Conservation (phyloP, 768 basidiomycete species). For the Cystobasidium tubakii region DNA sequence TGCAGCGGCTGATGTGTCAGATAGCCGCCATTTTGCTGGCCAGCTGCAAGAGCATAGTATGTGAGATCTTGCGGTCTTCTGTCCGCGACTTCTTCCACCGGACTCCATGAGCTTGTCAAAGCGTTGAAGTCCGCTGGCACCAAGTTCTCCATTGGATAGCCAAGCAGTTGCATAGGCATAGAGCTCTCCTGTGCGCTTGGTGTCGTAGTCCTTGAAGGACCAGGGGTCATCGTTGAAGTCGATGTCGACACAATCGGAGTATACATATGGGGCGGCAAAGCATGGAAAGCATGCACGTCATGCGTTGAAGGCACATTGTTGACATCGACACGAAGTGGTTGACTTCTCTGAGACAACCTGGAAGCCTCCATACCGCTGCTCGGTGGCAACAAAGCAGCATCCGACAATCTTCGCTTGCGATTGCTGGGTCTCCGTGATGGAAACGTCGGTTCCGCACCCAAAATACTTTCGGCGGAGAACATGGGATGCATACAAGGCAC, state of each 20-base stretch:
- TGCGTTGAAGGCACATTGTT: neutral
- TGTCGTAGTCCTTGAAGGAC: neutral
- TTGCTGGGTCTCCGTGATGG: neutral
- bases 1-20: constrained; percentile 21
- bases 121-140: constrained; percentile 9
- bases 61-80: constrained; percentile 6
- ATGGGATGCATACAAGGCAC: neutral
- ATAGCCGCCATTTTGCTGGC: constrained; percentile 25
- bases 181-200: neutral
- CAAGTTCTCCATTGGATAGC: neutral
- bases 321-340: neutral
- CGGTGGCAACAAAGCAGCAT: neutral
- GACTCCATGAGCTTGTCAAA: neutral
- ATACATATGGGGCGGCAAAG: neutral
- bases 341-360: neutral
- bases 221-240: neutral
- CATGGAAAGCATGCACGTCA: neutral
- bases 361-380: neutral
- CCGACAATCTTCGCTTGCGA: neutral
- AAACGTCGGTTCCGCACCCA: neutral
- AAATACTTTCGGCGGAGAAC: neutral
- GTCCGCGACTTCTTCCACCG: neutral
- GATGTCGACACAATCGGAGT: neutral
- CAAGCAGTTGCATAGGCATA: neutral
- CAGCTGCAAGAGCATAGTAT: constrained; percentile 34